Evolutionary conservation across 148 eudicot genomes (phyloP), one percentile per base, ranked within the genome.

Genomic region (Persicaria maculosa): DNA sequence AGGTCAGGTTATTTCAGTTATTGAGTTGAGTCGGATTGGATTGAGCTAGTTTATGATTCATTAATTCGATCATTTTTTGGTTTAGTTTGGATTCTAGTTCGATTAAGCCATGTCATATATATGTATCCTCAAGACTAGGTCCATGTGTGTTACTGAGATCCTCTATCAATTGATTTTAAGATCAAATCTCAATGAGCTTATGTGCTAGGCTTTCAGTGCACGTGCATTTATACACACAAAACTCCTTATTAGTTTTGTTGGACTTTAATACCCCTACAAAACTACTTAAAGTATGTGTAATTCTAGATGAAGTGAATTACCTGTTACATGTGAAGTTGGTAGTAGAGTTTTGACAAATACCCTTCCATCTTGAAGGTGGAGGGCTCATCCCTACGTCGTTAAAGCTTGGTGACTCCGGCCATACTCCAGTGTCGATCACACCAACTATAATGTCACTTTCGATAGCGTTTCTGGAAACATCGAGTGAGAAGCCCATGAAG

Each of bases 391-490:
- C 88, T 52, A 45, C 44, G 17, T 86, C 92, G 9, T 14, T 73
- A 31, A 88, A 88, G 25, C 89, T 86, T 16, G 75, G 79, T 0
- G 80, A 79, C 47, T 88, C 88, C 31, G 92, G 88, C 92, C 92
- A 88, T 4, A 88, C 68, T 58, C 89, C 92, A 2, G 76, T 62
- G 72, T 85, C 91, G 31, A 88, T 77, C 11, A 88, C 86, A 1
- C 87, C 91, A 46, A 88, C 14, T 12, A 85, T 77, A 2, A 82
- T 52, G 36, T 88, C 72, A 50, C 90, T 86, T 72, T 83, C 85
- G 8, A 71, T 48, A 0, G 5, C n/a, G 20, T 73, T 72, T 20
- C 57, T 52, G 10, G 74, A 74, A 1, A 58, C 72, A 20, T 57
- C 68, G 20, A 76, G 43, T 0, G 80, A 44, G 0, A 90, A 54